phyloP scores from a whole-genome alignment of 148 eudicot genomes.

The Camellia sinensis region DNA sequence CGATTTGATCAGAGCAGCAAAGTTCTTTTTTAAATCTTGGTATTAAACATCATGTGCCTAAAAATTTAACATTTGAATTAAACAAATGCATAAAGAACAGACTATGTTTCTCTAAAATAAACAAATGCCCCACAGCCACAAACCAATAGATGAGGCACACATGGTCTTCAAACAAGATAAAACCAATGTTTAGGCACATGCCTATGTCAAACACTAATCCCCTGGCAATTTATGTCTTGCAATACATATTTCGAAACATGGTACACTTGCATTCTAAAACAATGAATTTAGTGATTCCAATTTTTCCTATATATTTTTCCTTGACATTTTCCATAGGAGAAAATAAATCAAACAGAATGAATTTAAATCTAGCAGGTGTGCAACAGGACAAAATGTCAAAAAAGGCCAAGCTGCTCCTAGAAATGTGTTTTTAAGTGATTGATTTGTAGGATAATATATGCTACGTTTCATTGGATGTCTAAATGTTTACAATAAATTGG shows the following conservation, averaged over 20 bases:
- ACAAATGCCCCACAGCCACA: not conserved
- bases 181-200: not conserved
- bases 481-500: not conserved
- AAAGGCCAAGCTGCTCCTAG: too few species aligned
- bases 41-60: not conserved
- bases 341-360: not conserved
- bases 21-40: not conserved
- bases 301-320: too few species aligned
- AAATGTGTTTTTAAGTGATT: too few species aligned
- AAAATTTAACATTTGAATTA: constrained; percentile 4
- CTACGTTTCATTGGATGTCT: not conserved
- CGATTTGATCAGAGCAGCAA: not conserved
- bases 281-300: too few species aligned
- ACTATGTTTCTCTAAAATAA: not conserved
- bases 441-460: not conserved
- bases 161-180: not conserved
- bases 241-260: not conserved
- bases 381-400: too few species aligned
- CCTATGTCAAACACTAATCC: not conserved
- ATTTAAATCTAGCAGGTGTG: too few species aligned
- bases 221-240: not conserved
- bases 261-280: not conserved
- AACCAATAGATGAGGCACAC: not conserved
- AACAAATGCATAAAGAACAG: not conserved
- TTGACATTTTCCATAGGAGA: not conserved